Conservation (phyloP, 805 yeast genomes). For the Allodekkera sacchari region DNA sequence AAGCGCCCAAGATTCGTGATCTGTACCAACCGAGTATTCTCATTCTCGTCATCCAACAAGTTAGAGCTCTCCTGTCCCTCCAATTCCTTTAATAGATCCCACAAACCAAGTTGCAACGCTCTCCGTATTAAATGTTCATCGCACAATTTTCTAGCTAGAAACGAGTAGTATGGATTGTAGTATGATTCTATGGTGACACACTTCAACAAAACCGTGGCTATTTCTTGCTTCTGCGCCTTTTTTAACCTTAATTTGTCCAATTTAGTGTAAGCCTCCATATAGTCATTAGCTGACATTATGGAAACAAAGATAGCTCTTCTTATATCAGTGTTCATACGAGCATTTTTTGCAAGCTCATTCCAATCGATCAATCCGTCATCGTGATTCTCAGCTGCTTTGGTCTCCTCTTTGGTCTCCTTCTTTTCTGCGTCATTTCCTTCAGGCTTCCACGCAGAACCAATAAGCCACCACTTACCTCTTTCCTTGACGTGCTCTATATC, state of each 20-base stretch:
- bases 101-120: constrained; percentile 78
- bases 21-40: constrained; percentile 47
- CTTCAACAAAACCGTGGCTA: constrained; percentile 77
- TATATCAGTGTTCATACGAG: constrained; percentile 92
- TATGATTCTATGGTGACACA: constrained; percentile 77
- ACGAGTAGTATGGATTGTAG: constrained; percentile 85
- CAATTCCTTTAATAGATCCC: constrained; percentile 75
- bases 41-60: constrained; percentile 33
- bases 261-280: constrained; percentile 75
- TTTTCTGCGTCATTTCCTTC: constrained; percentile 36
- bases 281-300: constrained; percentile 92
- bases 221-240: constrained; percentile 74
- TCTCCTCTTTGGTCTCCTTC: constrained; percentile 3
- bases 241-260: constrained; percentile 74
- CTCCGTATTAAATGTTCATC: constrained; percentile 67
- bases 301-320: constrained; percentile 91
- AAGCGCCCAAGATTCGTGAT: constrained; percentile 71
- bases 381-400: constrained; percentile 46
- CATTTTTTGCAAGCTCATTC: constrained; percentile 76
- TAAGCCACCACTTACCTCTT: constrained; percentile 98
- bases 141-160: constrained; percentile 70
- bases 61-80: constrained; percentile 38
- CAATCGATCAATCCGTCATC: constrained; percentile 78
- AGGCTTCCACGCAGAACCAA: constrained; percentile 97
- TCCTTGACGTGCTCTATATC: constrained; percentile 74